phyloP scores from a whole-genome alignment of 305 asterid genomes.

The Fraxinus paxiana region DNA sequence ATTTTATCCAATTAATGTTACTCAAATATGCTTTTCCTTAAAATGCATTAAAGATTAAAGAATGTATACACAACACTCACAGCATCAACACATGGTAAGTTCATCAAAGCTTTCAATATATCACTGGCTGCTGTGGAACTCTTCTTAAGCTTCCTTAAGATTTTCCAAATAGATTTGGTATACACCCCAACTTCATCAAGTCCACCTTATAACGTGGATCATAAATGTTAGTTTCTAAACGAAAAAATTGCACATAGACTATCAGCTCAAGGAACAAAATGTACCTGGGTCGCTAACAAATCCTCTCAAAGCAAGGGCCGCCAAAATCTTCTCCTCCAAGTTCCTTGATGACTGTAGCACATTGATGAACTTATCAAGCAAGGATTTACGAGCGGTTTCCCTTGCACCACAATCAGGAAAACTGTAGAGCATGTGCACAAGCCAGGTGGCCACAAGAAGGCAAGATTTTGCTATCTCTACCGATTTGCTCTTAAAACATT shows the following conservation, averaged over 20 bases:
- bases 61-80: slow-evolving; percentile 39
- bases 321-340: slow-evolving; percentile 70
- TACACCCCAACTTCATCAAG: slow-evolving; percentile 46
- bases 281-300: slow-evolving; percentile 64
- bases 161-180: slow-evolving; percentile 59
- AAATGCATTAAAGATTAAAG: background rate
- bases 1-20: slow-evolving; percentile 15
- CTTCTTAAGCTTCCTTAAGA: slow-evolving; percentile 60
- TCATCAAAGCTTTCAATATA: slow-evolving; percentile 68
- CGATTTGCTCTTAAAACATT: slow-evolving; percentile 64
- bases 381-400: slow-evolving; percentile 55
- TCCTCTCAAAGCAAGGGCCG: slow-evolving; percentile 66
- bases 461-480: slow-evolving; percentile 66
- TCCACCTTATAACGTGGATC: slow-evolving; percentile 36
- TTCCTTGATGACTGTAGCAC: slow-evolving; percentile 73
- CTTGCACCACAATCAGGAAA: slow-evolving; percentile 68
- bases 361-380: slow-evolving; percentile 66
- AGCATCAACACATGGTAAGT: slow-evolving; percentile 58
- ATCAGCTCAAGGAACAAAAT: slow-evolving; percentile 1
- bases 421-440: slow-evolving; percentile 61
- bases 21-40: background rate
- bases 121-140: slow-evolving; percentile 50
- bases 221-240: slow-evolving; percentile 9
- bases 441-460: slow-evolving; percentile 69
- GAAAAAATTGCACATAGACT: background rate